Percentiles rank a stretch among this genome's conserved stretches.
Evolutionary conservation across 257 asterid species (phyloP).

Genomic region (Plantago elongata): DNA sequence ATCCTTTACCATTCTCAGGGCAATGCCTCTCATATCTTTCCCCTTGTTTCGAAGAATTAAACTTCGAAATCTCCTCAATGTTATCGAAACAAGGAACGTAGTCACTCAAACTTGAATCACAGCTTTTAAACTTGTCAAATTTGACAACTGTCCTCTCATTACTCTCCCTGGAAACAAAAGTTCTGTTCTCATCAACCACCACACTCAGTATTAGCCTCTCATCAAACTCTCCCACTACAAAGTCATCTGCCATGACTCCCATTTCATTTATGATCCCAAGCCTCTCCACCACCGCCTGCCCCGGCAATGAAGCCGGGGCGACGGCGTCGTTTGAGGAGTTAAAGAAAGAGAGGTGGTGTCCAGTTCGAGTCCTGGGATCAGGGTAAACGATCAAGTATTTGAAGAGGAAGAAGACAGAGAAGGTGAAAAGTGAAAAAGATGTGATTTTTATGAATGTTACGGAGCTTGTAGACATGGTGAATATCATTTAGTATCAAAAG

Average conservation of each 20-base stretch:
- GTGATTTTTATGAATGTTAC: constrained; percentile 32
- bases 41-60: constrained; percentile 20
- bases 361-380: constrained; percentile 18
- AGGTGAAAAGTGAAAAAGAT: constrained; percentile 33
- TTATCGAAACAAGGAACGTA: constrained; percentile 49
- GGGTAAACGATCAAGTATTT: constrained; percentile 26
- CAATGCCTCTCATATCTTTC: constrained; percentile 37
- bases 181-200: constrained; percentile 25
- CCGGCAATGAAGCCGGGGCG: constrained; percentile 22
- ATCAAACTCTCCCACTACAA: constrained; percentile 51
- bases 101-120: constrained; percentile 38
- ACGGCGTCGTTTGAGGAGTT: constrained; percentile 27
- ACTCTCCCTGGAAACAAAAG: constrained; percentile 18
- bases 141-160: constrained; percentile 23
- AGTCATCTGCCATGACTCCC: constrained; percentile 53
- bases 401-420: constrained; percentile 36
- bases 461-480: constrained; percentile 8
- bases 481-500: constrained; percentile 14
- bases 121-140: constrained; percentile 40
- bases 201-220: constrained; percentile 33
- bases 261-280: constrained; percentile 61
- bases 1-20: constrained; percentile 31
- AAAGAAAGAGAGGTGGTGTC: constrained; percentile 28
- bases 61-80: constrained; percentile 24
- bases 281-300: constrained; percentile 33